A percentile compares a stretch with the other conserved stretches of the same genome.
phyloP scores from a whole-genome alignment of 345 rosid genomes.

The Pugionium dolabratum region DNA sequence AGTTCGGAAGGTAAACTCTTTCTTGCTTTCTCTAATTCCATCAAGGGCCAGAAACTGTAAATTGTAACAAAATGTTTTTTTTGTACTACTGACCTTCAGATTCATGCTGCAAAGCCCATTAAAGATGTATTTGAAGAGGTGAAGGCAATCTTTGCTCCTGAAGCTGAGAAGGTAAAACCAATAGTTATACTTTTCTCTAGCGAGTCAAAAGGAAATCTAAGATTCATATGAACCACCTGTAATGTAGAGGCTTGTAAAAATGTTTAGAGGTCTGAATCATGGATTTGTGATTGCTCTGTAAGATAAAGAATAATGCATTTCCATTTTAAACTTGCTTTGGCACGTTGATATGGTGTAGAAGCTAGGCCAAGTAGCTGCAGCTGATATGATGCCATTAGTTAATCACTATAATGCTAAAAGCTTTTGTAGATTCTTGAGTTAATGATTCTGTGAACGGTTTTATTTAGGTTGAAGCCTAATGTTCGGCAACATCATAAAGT shows the following conservation, averaged over 20 bases:
- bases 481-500: slow-evolving; percentile 16
- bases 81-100: slow-evolving; percentile 43
- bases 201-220: neutral
- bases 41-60: neutral
- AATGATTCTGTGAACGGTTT: slow-evolving; percentile 18
- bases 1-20: slow-evolving; percentile 57
- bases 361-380: slow-evolving; percentile 2
- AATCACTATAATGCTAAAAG: neutral
- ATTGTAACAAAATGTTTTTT: slow-evolving; percentile 19
- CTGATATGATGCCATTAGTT: neutral
- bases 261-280: neutral
- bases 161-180: slow-evolving; percentile 64
- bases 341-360: neutral
- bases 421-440: slow-evolving; percentile 2
- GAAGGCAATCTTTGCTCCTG: slow-evolving; percentile 51
- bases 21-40: neutral
- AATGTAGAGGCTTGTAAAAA: slow-evolving; percentile 17
- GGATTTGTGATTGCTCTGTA: slow-evolving; percentile 16
- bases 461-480: slow-evolving; percentile 38
- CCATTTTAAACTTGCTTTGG: neutral
- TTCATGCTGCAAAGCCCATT: slow-evolving; percentile 70
- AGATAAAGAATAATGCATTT: slow-evolving; percentile 20
- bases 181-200: slow-evolving; percentile 31
- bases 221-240: slow-evolving; percentile 2
- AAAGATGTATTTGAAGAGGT: slow-evolving; percentile 69